Percentiles rank a stretch among this genome's conserved stretches.
phyloP scores from a whole-genome alignment of 2,329 filamentous ascomycete species.

The Tolypocladium tropicale region DNA sequence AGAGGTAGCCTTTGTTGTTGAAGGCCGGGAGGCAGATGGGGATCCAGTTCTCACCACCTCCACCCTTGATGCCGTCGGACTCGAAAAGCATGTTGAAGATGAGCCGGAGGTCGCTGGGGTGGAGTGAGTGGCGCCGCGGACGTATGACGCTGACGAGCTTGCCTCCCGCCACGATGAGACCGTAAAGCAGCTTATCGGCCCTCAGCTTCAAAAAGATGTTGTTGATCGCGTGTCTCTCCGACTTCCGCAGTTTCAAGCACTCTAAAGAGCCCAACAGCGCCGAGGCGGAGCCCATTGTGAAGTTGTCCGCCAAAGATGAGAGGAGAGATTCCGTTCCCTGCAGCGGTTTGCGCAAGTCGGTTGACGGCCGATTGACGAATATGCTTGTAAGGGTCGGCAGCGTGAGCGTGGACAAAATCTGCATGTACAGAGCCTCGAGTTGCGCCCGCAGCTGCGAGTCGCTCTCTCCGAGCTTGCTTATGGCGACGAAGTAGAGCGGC shows the following conservation, averaged over 20 bases:
- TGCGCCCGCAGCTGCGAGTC: constrained; percentile 79
- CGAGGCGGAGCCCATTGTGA: constrained; percentile 85
- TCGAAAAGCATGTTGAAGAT: constrained; percentile 99
- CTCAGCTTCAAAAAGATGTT: constrained; percentile 73
- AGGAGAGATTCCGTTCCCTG: constrained; percentile 86
- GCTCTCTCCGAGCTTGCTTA: constrained; percentile 86
- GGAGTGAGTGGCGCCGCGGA: constrained; percentile 88
- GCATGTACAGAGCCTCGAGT: constrained; percentile 93
- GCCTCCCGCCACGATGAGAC: constrained; percentile 84
- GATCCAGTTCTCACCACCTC: constrained; percentile 92
- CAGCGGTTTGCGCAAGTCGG: constrained; percentile 78
- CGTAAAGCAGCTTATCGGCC: constrained; percentile 75
- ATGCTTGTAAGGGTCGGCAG: constrained; percentile 78
- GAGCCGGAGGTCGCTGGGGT: constrained; percentile 88
- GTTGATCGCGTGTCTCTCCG: constrained; percentile 77
- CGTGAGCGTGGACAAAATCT: constrained; percentile 91
- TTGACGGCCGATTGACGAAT: constrained; percentile 85
- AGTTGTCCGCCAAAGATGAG: constrained; percentile 86
- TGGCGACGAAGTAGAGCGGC: constrained; percentile 84
- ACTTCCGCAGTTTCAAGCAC: constrained; percentile 84
- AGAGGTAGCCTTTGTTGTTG: constrained; percentile 91
- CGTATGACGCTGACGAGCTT: constrained; percentile 90
- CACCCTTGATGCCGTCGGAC: constrained; percentile 81
- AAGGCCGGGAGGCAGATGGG: constrained; percentile 92
- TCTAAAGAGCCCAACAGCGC: constrained; percentile 83